phyloP scores from a whole-genome alignment of 305 asterid genomes.

The Fraxinus sp. region DNA sequence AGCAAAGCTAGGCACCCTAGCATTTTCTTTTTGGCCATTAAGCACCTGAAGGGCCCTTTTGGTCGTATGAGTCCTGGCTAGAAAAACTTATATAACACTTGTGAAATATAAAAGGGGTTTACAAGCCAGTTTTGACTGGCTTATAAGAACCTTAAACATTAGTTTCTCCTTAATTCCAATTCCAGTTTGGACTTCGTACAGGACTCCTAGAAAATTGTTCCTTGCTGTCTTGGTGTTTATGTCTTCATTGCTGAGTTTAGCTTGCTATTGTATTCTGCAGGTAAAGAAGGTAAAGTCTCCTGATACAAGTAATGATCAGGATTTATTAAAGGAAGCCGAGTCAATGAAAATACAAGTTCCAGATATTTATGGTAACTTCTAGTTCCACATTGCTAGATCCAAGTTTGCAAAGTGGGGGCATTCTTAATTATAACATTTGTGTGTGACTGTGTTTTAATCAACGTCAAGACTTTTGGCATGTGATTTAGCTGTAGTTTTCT shows the following conservation, averaged over 20 bases:
- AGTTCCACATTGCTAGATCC: neutral
- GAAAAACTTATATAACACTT: neutral
- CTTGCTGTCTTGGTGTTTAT: neutral
- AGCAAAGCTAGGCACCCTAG: neutral
- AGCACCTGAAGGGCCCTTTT: neutral
- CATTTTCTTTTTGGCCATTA: neutral
- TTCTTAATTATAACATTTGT: neutral
- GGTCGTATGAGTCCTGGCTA: neutral
- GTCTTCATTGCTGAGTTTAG: neutral
- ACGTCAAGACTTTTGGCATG: neutral
- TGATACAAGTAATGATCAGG: conserved; percentile 27
- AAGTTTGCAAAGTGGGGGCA: neutral
- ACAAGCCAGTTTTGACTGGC: neutral
- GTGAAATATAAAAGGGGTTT: neutral
- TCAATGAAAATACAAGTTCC: conserved; percentile 35
- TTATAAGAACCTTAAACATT: neutral
- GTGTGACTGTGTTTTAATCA: neutral
- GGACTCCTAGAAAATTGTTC: neutral
- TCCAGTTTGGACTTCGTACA: neutral
- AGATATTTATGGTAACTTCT: conserved; percentile 48
- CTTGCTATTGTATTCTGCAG: conserved; percentile 32
- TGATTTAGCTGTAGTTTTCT: neutral
- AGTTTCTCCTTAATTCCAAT: neutral
- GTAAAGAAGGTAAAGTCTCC: conserved; percentile 67
- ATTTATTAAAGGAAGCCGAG: conserved; percentile 35